Percentiles rank a stretch among this genome's conserved stretches.
Evolutionary conservation across 495 filamentous ascomycete species (phyloP).

Genomic region (Neurospora cerealis): DNA sequence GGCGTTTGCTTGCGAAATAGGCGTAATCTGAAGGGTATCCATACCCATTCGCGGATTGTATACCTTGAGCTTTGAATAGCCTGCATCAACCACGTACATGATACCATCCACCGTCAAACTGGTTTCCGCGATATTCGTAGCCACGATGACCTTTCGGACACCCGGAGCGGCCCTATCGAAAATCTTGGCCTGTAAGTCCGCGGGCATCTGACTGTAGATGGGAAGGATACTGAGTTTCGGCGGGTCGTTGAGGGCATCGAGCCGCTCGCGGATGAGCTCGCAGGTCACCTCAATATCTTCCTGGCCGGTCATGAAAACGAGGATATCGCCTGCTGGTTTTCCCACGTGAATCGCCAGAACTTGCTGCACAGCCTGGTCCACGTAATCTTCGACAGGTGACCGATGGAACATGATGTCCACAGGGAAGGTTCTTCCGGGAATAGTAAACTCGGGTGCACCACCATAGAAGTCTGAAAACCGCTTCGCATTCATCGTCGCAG

Average conservation of each 20-base stretch:
- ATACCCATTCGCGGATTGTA: slow-evolving; percentile 99
- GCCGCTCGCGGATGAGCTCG: slow-evolving; percentile 77
- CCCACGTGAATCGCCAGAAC: slow-evolving; percentile 95
- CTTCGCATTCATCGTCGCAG: slow-evolving; percentile 97
- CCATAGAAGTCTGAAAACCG: slow-evolving; percentile 94
- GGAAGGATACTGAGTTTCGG: slow-evolving; percentile 91
- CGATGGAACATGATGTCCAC: slow-evolving; percentile 95
- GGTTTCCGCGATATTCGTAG: slow-evolving; percentile 97
- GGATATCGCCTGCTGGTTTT: slow-evolving; percentile 82
- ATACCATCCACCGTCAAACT: slow-evolving; percentile 98
- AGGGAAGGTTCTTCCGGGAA: slow-evolving; percentile 93
- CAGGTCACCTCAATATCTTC: slow-evolving; percentile 98
- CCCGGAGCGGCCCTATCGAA: slow-evolving; percentile 87
- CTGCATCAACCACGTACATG: slow-evolving; percentile 97
- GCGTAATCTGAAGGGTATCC: slow-evolving; percentile 97
- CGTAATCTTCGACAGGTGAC: slow-evolving; percentile 94
- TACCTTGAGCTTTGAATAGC: slow-evolving; percentile 95
- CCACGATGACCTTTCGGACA: slow-evolving; percentile 94
- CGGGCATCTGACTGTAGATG: slow-evolving; percentile 99
- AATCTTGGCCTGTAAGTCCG: slow-evolving; percentile 94
- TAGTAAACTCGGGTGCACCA: slow-evolving; percentile 95
- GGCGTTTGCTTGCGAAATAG: slow-evolving; percentile 94
- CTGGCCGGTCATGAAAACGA: slow-evolving; percentile 99
- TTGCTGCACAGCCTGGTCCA: slow-evolving; percentile 94
- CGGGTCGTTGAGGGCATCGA: slow-evolving; percentile 90